phyloP scores from a whole-genome alignment of 371 early-diverging fungal genomes.

The Aphelidium insulamus region DNA sequence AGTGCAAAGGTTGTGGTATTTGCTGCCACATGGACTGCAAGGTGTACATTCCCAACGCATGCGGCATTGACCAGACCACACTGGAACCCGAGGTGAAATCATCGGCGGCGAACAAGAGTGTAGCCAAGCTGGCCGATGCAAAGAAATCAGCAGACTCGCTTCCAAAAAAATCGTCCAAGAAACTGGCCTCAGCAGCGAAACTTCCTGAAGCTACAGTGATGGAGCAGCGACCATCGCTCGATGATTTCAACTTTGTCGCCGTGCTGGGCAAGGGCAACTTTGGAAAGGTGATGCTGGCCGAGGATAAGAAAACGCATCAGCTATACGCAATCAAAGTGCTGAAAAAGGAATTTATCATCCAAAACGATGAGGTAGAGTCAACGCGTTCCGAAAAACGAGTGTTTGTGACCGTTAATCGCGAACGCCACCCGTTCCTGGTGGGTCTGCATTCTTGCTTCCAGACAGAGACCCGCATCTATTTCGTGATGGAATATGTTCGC shows the following conservation, averaged over 20 bases:
- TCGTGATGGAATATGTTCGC: constrained; percentile 95
- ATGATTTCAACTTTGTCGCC: constrained; percentile 72
- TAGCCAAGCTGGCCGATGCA: too few relatives aligned
- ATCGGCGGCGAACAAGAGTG: too few relatives aligned
- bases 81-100: too few relatives aligned
- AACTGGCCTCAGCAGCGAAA: too few relatives aligned
- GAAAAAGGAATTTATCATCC: constrained; percentile 83
- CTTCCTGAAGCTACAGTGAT: neutral
- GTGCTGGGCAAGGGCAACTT: constrained; percentile 94
- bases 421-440: constrained; percentile 86
- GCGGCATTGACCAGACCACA: too few relatives aligned
- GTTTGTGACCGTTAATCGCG: constrained; percentile 62
- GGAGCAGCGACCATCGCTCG: constrained; percentile 8
- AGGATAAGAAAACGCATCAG: constrained; percentile 47
- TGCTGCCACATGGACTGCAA: constrained; percentile 67
- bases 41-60: constrained; percentile 69
- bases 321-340: constrained; percentile 92
- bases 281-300: constrained; percentile 94
- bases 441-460: constrained; percentile 92
- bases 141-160: too few relatives aligned
- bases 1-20: constrained; percentile 34
- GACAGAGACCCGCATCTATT: constrained; percentile 72
- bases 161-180: too few relatives aligned
- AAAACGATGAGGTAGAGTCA: constrained; percentile 79
- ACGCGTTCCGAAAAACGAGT: constrained; percentile 81